Evolutionary conservation across 2,329 filamentous ascomycete genomes (phyloP).

Genomic region (Aspergillus sp.): DNA sequence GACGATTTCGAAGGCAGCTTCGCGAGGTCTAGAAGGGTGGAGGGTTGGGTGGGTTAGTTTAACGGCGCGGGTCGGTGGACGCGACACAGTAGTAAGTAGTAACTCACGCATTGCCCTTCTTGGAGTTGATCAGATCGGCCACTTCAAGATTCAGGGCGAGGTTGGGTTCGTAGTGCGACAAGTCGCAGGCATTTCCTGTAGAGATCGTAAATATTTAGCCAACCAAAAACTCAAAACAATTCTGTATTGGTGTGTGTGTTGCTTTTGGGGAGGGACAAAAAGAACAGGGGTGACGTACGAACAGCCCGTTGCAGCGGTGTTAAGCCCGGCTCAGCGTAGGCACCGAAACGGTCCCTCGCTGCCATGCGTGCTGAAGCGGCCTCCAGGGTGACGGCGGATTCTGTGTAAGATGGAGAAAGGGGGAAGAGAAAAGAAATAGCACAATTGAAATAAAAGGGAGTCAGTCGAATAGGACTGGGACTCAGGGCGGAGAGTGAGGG

Average conservation of each 20-base stretch:
- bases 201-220: too few species aligned
- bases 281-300: slow-evolving; percentile 51
- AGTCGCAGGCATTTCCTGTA: slow-evolving; percentile 87
- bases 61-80: background rate
- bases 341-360: slow-evolving; percentile 88
- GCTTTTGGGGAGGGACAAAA: background rate
- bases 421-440: slow-evolving; percentile 8
- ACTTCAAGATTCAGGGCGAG: slow-evolving; percentile 96
- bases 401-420: slow-evolving; percentile 1
- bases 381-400: slow-evolving; percentile 66
- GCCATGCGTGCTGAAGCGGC: slow-evolving; percentile 94
- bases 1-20: slow-evolving; percentile 91
- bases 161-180: slow-evolving; percentile 97
- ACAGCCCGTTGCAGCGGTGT: slow-evolving; percentile 95
- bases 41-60: background rate
- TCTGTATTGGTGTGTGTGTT: background rate
- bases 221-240: background rate
- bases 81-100: background rate
- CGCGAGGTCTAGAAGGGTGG: slow-evolving; percentile 65
- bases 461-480: slow-evolving; percentile 6
- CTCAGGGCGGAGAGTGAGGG: slow-evolving; percentile 2
- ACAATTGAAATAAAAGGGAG: slow-evolving; percentile 3
- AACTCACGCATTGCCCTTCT: slow-evolving; percentile 82
- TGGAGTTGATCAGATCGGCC: slow-evolving; percentile 91
- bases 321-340: slow-evolving; percentile 73